A percentile compares a stretch with the other conserved stretches of the same genome.
phyloP scores from a whole-genome alignment of 2,329 filamentous ascomycete genomes.

The Helotiales sp. region DNA sequence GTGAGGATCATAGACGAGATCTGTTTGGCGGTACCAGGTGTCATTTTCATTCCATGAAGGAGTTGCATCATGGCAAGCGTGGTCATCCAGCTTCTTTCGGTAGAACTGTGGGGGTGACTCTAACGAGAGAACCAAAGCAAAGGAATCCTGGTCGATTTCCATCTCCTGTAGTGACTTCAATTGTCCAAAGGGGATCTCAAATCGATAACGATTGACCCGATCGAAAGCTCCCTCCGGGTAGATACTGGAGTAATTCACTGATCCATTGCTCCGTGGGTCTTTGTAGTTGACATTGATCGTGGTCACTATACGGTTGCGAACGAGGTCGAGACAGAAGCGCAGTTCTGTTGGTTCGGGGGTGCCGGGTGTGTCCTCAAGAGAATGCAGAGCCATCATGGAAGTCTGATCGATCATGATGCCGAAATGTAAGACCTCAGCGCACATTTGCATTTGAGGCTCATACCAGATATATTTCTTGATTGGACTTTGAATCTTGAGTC shows the following conservation, averaged over 20 bases:
- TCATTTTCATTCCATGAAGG: conserved; percentile 55
- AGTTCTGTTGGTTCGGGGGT: conserved; percentile 25
- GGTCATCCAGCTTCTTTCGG: conserved; percentile 33
- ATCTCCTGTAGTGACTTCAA: conserved; percentile 46
- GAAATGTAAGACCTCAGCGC: conserved; percentile 55
- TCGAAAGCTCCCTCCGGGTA: conserved; percentile 14
- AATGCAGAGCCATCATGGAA: conserved; percentile 61
- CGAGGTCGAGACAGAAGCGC: conserved; percentile 42
- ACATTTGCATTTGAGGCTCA: conserved; percentile 41
- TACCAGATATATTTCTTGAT: conserved; percentile 34
- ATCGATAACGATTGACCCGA: conserved; percentile 34
- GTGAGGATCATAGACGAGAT: conserved; percentile 51
- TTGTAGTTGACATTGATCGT: conserved; percentile 39
- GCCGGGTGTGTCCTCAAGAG: conserved; percentile 28
- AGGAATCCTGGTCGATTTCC: conserved; percentile 33
- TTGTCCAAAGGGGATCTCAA: conserved; percentile 40
- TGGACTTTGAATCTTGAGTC: conserved; percentile 33
- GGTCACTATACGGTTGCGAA: conserved; percentile 41
- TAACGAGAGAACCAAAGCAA: conserved; percentile 48
- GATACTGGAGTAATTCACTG: not conserved
- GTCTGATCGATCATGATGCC: conserved; percentile 56
- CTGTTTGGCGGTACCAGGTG: conserved; percentile 64
- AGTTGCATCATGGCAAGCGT: conserved; percentile 42
- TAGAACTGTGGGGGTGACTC: conserved; percentile 44
- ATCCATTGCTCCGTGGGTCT: conserved; percentile 22